Base-by-base conservation (phyloP, 495 filamentous ascomycete species). In the Amorphotheca resinae region DNA sequence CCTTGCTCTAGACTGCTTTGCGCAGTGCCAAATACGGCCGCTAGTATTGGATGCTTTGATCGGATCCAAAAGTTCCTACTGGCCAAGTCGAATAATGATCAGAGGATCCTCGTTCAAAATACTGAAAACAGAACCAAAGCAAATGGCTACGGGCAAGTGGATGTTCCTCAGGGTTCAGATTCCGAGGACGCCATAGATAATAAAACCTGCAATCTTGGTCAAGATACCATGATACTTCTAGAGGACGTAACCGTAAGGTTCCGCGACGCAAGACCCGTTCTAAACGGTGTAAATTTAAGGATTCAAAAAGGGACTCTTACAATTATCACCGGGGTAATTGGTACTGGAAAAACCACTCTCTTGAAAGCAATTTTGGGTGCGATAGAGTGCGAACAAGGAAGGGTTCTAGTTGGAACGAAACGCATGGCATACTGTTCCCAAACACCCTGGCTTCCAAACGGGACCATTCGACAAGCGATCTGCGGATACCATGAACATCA, bases 251-350 rank as follows among this genome's bases (percentile, higher is more conserved):
- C 25, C 25, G 11, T 28, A 5, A 28, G 5, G 11, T 28, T 28
- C 25, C 5, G 11, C 5, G 25, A 28, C 25, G 25, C 25, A 28
- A 28, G 11, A 5, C 5, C 11, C 25, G 74, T 0, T 68, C 62
- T 30, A 73, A 73, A 5, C 79, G 79, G 43, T 68, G 68, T 2
- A 67, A 65, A 2, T 51, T 79, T 12, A 58, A 74, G 12, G 67
- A 41, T 45, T 22, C 7, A 18, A 9, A 9, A 21, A 22, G 9
- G 16, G n/a, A 9, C 30, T 7, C 8, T 49, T 1, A 42, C 45
- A 6, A 49, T 53, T 41, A 42, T 53, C 18, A 21, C 45, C 2
- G 50, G 50, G 2, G 45, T 41, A 26, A 33, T 53, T 11, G 50
- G 50, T n/a, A 33, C 28, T 34, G 50, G 50, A 1, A 50, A 49